A percentile compares a stretch with the other conserved stretches of the same genome.
phyloP scores from a whole-genome alignment of 192 early-diverging fungal genomes.

The Coemansia sp. region DNA sequence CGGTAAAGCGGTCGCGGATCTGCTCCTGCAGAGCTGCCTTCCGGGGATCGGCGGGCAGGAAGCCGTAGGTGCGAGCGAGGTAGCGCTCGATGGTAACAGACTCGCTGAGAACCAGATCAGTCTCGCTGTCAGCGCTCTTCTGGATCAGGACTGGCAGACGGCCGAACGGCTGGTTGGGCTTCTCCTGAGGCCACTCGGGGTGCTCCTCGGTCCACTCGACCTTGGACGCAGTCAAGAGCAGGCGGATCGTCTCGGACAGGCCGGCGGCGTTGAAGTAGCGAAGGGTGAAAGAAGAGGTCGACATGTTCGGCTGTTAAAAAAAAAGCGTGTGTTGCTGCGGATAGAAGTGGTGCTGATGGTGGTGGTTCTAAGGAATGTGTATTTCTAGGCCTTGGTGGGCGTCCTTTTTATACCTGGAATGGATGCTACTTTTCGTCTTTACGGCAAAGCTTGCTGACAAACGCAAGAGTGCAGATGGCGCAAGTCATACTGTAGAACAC shows the following conservation, averaged over 20 bases:
- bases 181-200: conserved; percentile 53
- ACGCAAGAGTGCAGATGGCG: neutral
- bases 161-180: conserved; percentile 48
- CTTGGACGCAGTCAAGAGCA: conserved; percentile 43
- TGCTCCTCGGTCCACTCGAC: conserved; percentile 45
- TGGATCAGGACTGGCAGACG: conserved; percentile 54
- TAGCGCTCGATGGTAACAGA: conserved; percentile 55
- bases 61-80: conserved; percentile 47
- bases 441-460: neutral
- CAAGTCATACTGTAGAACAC: neutral
- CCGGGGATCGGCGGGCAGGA: conserved; percentile 33
- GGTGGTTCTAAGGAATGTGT: neutral
- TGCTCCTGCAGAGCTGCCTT: conserved; percentile 35
- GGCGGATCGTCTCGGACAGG: conserved; percentile 21
- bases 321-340: conserved; percentile 4
- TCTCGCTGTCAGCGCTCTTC: conserved; percentile 20
- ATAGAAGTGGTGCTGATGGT: neutral
- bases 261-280: conserved; percentile 29
- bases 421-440: neutral
- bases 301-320: neutral
- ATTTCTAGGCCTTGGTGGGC: neutral
- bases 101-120: conserved; percentile 38
- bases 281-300: conserved; percentile 11
- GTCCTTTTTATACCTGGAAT: neutral
- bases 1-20: conserved; percentile 19